A percentile compares a stretch with the other conserved stretches of the same genome.
phyloP scores from a whole-genome alignment of 2,329 filamentous ascomycete genomes.

The Colletotrichum sp. region DNA sequence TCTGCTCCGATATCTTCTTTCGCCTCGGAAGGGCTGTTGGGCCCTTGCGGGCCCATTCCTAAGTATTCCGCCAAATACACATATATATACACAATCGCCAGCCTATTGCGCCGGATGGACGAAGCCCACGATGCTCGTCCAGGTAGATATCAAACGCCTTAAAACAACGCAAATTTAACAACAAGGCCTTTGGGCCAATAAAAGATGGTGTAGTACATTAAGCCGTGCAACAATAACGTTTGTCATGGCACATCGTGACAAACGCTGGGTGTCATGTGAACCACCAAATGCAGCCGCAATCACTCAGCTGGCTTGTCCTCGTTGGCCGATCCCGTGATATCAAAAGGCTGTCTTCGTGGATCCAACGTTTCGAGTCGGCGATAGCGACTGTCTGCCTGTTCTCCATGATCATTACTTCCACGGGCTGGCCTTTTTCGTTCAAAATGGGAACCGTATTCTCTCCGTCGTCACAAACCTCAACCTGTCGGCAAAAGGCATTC shows the following conservation, averaged over 20 bases:
- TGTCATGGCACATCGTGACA: not conserved
- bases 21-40: not conserved
- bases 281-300: constrained; percentile 62
- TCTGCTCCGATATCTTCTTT: not conserved
- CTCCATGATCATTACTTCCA: constrained; percentile 52
- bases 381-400: constrained; percentile 20
- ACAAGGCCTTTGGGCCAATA: not conserved
- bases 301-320: constrained; percentile 44
- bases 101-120: not conserved
- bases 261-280: constrained; percentile 35
- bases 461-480: constrained; percentile 46
- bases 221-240: not conserved
- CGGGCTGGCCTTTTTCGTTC: constrained; percentile 40
- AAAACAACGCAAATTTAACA: not conserved
- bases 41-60: not conserved
- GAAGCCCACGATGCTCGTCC: constrained; percentile 1
- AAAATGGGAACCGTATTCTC: constrained; percentile 37
- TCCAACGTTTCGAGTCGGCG: constrained; percentile 17
- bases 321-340: constrained; percentile 7
- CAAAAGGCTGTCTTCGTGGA: constrained; percentile 10
- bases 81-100: constrained; percentile 3
- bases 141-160: not conserved
- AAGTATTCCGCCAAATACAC: not conserved
- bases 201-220: not conserved
- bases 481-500: constrained; percentile 52